Evolutionary conservation across 441 rosid species (phyloP).

Genomic region (Macaranga tanarius): DNA sequence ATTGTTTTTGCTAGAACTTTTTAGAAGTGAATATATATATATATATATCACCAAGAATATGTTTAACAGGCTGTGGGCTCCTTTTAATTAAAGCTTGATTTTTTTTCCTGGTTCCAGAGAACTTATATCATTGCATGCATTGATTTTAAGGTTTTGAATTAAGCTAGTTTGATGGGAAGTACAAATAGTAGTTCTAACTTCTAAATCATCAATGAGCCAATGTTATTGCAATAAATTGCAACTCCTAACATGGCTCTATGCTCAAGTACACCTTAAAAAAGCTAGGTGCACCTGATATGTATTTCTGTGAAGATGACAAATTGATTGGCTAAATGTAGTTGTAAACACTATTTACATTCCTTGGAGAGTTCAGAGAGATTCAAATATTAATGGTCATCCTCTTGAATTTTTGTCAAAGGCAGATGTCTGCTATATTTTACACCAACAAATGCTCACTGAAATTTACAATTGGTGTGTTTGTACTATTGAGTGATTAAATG

Average conservation of each 20-base stretch:
- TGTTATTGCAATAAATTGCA: background rate
- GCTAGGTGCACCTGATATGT: background rate
- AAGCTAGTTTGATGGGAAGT: background rate
- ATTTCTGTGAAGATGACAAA: background rate
- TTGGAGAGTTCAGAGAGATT: background rate
- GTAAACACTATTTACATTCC: background rate
- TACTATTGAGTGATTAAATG: background rate
- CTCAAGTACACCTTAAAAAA: background rate
- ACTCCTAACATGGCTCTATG: background rate
- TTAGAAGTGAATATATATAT: conserved; percentile 4
- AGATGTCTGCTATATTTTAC: background rate
- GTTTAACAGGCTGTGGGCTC: conserved; percentile 16
- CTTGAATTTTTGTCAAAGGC: background rate
- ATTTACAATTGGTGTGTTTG: background rate
- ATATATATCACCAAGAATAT: too few species aligned
- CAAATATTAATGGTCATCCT: background rate
- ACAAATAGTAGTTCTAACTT: too few species aligned
- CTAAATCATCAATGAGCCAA: background rate
- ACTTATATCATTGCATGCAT: conserved; percentile 5
- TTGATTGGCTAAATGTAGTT: background rate
- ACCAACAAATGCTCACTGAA: background rate
- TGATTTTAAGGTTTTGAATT: conserved; percentile 16
- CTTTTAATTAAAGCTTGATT: conserved; percentile 16
- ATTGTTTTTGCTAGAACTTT: conserved; percentile 1
- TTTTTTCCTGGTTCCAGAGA: background rate